A percentile compares a stretch with the other conserved stretches of the same genome.
Evolutionary conservation across 2,329 filamentous ascomycete species (phyloP).

Genomic region (Ceratocystiopsis sp.): DNA sequence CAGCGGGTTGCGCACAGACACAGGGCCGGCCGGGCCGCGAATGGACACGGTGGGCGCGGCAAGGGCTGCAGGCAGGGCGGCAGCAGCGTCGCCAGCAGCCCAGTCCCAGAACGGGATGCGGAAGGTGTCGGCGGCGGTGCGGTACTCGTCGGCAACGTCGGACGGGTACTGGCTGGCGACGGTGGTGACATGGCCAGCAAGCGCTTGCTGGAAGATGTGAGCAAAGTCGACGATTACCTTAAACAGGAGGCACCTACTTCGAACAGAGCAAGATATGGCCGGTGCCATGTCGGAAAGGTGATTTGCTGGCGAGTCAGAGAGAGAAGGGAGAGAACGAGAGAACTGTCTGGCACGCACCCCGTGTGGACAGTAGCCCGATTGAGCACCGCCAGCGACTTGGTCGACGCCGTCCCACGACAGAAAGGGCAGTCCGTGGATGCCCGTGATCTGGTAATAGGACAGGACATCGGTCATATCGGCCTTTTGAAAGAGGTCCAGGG

Average conservation of each 20-base stretch:
- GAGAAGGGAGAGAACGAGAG: neutral
- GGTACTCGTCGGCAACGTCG: conserved; percentile 20
- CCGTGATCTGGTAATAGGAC: conserved; percentile 34
- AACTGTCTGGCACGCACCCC: conserved; percentile 19
- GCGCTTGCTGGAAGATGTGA: conserved; percentile 25
- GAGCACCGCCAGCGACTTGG: conserved; percentile 17
- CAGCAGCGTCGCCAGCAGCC: conserved; percentile 17
- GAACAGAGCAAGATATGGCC: conserved; percentile 34
- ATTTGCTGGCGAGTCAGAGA: conserved; percentile 20
- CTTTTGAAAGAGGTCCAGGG: conserved; percentile 25
- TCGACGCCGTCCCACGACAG: conserved; percentile 19
- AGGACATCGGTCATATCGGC: conserved; percentile 22
- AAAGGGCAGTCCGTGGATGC: conserved; percentile 18
- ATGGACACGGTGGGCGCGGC: conserved; percentile 14
- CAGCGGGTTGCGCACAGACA: conserved; percentile 29
- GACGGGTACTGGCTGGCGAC: conserved; percentile 28
- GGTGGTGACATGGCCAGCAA: conserved; percentile 27
- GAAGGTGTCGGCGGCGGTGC: conserved; percentile 26
- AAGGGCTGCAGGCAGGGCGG: conserved; percentile 24
- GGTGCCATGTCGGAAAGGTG: conserved; percentile 38
- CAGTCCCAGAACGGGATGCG: conserved; percentile 39
- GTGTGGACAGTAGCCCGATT: conserved; percentile 28
- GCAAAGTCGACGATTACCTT: too few species aligned
- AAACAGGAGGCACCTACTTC: conserved; percentile 23
- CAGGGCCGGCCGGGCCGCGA: conserved; percentile 11